A percentile compares a stretch with the other conserved stretches of the same genome.
phyloP scores from a whole-genome alignment of 805 yeast species.

The Sugiyamaella marilandica region DNA sequence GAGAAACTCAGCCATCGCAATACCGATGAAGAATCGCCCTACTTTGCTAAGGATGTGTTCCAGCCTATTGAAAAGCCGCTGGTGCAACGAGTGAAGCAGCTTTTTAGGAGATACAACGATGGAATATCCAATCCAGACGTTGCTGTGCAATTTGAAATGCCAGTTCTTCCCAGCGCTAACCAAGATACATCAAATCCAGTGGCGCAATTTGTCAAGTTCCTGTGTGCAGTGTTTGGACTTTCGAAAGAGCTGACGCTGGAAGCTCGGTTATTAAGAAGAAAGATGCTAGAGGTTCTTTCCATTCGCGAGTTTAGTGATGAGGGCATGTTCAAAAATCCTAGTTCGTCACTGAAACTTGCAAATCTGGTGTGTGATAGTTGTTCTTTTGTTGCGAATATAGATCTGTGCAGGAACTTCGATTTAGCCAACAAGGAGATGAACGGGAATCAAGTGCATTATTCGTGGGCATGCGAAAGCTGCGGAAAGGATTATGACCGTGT shows the following conservation, averaged over 20 bases:
- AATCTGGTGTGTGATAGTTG: slow-evolving; percentile 78
- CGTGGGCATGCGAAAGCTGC: slow-evolving; percentile 66
- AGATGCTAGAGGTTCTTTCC: slow-evolving; percentile 66
- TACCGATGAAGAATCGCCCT: slow-evolving; percentile 32
- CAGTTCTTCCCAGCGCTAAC: slow-evolving; percentile 59
- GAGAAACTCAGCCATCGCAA: slow-evolving; percentile 37
- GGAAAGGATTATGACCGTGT: slow-evolving; percentile 57
- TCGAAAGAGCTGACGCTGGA: slow-evolving; percentile 64
- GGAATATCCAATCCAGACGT: slow-evolving; percentile 57
- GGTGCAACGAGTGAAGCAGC: slow-evolving; percentile 57
- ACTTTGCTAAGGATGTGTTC: slow-evolving; percentile 32
- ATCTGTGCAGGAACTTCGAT: slow-evolving; percentile 68
- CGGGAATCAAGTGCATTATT: slow-evolving; percentile 14
- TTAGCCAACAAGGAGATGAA: slow-evolving; percentile 24
- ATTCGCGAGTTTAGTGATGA: slow-evolving; percentile 78
- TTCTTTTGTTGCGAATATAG: slow-evolving; percentile 67
- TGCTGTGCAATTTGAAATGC: slow-evolving; percentile 64
- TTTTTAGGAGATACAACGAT: slow-evolving; percentile 67
- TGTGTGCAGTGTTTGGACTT: slow-evolving; percentile 68
- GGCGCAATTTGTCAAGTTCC: slow-evolving; percentile 68
- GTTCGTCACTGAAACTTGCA: slow-evolving; percentile 60
- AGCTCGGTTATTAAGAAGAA: slow-evolving; percentile 68
- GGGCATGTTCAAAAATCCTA: slow-evolving; percentile 69
- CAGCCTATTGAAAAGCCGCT: slow-evolving; percentile 59
- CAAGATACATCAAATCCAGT: slow-evolving; percentile 56